These are phyloP conservation scores for Craspedostauros australis DNA, from an alignment of 108 stramenopile species.

Conservation along the genomic window DNA sequence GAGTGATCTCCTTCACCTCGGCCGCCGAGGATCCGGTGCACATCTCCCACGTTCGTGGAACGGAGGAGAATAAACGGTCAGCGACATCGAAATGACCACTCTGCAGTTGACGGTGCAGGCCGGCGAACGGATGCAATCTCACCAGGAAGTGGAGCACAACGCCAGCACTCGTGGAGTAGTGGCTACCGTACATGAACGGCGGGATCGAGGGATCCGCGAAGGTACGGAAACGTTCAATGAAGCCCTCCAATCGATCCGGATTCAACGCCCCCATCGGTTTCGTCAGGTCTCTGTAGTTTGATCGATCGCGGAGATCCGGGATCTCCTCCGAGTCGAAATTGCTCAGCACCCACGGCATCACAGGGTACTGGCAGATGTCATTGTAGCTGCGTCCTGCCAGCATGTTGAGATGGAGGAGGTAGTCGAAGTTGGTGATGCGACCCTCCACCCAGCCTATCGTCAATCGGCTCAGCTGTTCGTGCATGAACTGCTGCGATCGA, in stretches of 20 bases:
- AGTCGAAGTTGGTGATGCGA: slow-evolving; percentile 95
- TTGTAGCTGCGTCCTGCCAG: slow-evolving; percentile 94
- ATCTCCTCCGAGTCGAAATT: slow-evolving; percentile 87
- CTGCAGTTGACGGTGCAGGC: slow-evolving; percentile 88
- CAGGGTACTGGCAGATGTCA: slow-evolving; percentile 98
- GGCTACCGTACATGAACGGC: slow-evolving; percentile 97
- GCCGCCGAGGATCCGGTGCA: slow-evolving; percentile 81
- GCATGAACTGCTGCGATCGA: slow-evolving; percentile 68
- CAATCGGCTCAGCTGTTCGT: slow-evolving; percentile 74
- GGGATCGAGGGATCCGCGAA: slow-evolving; percentile 93
- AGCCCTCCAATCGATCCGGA: slow-evolving; percentile 84
- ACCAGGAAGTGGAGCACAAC: slow-evolving; percentile 95
- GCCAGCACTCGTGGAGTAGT: slow-evolving; percentile 96
- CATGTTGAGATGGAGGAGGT: slow-evolving; percentile 90
- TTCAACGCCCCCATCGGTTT: slow-evolving; percentile 96
- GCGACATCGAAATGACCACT: slow-evolving; percentile 96
- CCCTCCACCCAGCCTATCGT: slow-evolving; percentile 88
- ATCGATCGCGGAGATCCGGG: slow-evolving; percentile 80
- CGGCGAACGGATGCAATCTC: slow-evolving; percentile 93
- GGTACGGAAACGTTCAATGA: slow-evolving; percentile 86
- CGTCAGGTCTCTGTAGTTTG: slow-evolving; percentile 86
- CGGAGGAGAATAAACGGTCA: slow-evolving; percentile 93
- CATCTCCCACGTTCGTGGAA: slow-evolving; percentile 90
- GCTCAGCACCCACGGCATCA: slow-evolving; percentile 97
- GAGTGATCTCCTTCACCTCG: slow-evolving; percentile 96